These are phyloP conservation scores for Curvularia verruculosa DNA, from an alignment of 2,329 filamentous ascomycete species.

Conservation along the genomic window DNA sequence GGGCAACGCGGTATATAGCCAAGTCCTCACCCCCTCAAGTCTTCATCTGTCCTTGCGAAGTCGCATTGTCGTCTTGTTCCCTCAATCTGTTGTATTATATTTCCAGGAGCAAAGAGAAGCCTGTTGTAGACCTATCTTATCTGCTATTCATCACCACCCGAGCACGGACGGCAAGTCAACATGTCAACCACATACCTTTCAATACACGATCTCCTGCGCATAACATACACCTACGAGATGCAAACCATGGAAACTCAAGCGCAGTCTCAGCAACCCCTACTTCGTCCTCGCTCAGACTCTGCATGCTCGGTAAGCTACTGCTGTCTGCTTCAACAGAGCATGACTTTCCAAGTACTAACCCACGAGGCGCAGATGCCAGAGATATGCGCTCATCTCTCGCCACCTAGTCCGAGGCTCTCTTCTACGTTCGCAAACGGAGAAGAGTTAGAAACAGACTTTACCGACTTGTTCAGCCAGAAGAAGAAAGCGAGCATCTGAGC, in stretches of 20 bases:
- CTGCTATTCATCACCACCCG: neutral
- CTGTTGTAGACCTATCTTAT: no score
- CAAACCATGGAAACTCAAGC: constrained; percentile 28
- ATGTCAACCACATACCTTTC: constrained; percentile 44
- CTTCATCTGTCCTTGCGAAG: constrained; percentile 11
- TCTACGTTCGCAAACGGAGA: constrained; percentile 11
- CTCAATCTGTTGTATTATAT: neutral
- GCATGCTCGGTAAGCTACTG: constrained; percentile 31
- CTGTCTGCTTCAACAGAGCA: neutral
- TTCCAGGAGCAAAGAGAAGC: neutral
- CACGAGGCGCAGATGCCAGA: constrained; percentile 30
- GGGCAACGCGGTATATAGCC: constrained; percentile 11
- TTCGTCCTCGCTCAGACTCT: constrained; percentile 26
- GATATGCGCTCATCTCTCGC: constrained; percentile 28
- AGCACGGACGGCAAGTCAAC: neutral
- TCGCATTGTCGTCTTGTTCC: neutral
- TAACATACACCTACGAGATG: constrained; percentile 44
- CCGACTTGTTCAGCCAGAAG: constrained; percentile 27
- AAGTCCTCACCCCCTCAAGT: neutral
- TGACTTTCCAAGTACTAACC: neutral
- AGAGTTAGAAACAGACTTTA: constrained; percentile 41
- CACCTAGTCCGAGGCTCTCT: constrained; percentile 16
- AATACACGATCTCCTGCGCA: constrained; percentile 42
- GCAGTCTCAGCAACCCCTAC: neutral
- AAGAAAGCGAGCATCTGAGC: constrained; percentile 11